These are phyloP conservation scores for Trametes hirsuta DNA, from an alignment of 1,284 basidiomycete genomes.

Conservation along the genomic window DNA sequence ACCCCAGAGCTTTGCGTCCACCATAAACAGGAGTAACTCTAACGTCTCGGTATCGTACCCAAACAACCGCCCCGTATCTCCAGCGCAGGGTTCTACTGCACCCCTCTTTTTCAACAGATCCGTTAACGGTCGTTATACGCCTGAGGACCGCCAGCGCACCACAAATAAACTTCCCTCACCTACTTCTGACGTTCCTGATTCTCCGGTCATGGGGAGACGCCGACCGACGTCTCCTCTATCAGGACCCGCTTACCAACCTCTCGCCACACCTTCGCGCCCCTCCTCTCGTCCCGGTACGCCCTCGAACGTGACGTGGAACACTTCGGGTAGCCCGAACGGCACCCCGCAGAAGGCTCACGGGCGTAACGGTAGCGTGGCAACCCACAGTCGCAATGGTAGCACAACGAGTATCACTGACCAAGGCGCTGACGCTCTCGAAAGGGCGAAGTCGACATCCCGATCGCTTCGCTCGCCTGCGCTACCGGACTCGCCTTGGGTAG, in stretches of 20 bases:
- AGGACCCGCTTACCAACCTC: slow-evolving; percentile 59
- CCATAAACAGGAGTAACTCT: slow-evolving; percentile 53
- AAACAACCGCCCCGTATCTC: slow-evolving; percentile 48
- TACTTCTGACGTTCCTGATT: slow-evolving; percentile 41
- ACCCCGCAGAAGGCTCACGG: slow-evolving; percentile 28
- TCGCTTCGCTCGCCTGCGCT: slow-evolving; percentile 59
- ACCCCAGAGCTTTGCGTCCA: slow-evolving; percentile 39
- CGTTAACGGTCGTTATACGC: slow-evolving; percentile 63
- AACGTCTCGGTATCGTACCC: slow-evolving; percentile 47
- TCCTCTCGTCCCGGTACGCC: slow-evolving; percentile 71
- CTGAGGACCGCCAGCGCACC: slow-evolving; percentile 46
- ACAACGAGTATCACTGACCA: slow-evolving; percentile 34
- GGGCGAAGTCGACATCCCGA: slow-evolving; percentile 46
- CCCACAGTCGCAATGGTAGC: slow-evolving; percentile 64
- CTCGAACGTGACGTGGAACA: slow-evolving; percentile 68
- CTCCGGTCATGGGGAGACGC: slow-evolving; percentile 56
- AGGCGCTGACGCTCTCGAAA: slow-evolving; percentile 34
- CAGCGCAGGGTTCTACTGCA: slow-evolving; percentile 44
- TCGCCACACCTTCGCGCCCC: slow-evolving; percentile 35
- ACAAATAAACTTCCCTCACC: slow-evolving; percentile 27
- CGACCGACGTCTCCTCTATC: slow-evolving; percentile 71
- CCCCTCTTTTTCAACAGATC: slow-evolving; percentile 60
- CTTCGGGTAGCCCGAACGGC: slow-evolving; percentile 24
- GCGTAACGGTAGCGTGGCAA: slow-evolving; percentile 38
- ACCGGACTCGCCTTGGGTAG: slow-evolving; percentile 59